Conservation (phyloP, 1,139 yeast species). For the Yamadazyma spencermartinsiae region DNA sequence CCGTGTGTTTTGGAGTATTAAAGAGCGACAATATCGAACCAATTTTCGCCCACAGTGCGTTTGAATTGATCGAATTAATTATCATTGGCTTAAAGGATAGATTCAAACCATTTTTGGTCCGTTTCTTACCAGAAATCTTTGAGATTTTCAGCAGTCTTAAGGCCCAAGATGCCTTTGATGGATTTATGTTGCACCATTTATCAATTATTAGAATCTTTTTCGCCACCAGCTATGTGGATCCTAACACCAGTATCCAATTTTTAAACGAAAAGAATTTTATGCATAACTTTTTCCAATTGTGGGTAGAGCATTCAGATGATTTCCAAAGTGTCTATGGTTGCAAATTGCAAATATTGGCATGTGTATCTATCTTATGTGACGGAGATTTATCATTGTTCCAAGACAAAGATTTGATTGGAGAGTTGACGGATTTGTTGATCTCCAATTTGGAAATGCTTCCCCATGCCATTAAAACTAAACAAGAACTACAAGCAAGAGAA, state of each 20-base stretch:
- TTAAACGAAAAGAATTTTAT: slow-evolving; percentile 39
- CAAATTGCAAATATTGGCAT: slow-evolving; percentile 51
- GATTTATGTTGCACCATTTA: slow-evolving; percentile 48
- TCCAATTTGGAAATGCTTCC: slow-evolving; percentile 48
- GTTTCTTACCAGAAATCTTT: slow-evolving; percentile 40
- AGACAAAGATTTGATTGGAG: slow-evolving; percentile 39
- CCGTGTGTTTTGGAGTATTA: slow-evolving; percentile 38
- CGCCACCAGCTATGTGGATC: slow-evolving; percentile 41
- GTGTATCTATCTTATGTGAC: slow-evolving; percentile 33
- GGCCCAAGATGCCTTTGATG: slow-evolving; percentile 44
- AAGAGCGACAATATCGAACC: slow-evolving; percentile 41
- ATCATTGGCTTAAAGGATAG: slow-evolving; percentile 38
- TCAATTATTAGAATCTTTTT: slow-evolving; percentile 47
- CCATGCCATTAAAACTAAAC: slow-evolving; percentile 46
- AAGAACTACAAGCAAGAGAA: slow-evolving; percentile 42
- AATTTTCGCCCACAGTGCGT: slow-evolving; percentile 41
- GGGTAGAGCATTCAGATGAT: slow-evolving; percentile 49
- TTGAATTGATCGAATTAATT: slow-evolving; percentile 43
- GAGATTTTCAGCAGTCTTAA: slow-evolving; percentile 37
- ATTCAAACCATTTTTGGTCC: slow-evolving; percentile 33
- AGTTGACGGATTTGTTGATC: slow-evolving; percentile 41
- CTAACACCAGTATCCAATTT: slow-evolving; percentile 37
- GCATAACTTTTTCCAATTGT: slow-evolving; percentile 42
- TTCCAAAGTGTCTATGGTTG: slow-evolving; percentile 59
- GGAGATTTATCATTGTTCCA: slow-evolving; percentile 28